A percentile compares a stretch with the other conserved stretches of the same genome.
These are phyloP conservation scores for Stagonosporopsis rhizophila DNA, from an alignment of 2,329 filamentous ascomycete species.

Conservation along the genomic window DNA sequence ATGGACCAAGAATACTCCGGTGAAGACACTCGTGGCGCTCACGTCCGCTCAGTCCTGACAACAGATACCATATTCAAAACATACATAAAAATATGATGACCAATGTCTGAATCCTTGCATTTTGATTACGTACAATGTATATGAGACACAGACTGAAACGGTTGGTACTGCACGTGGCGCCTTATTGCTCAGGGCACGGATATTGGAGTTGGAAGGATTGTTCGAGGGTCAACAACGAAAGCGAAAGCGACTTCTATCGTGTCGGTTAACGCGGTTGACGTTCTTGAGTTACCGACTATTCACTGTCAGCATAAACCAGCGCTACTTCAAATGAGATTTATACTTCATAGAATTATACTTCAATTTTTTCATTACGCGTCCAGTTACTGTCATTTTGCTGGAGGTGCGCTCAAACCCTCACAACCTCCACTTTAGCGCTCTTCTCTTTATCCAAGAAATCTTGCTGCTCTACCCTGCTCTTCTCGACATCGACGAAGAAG, in stretches of 20 bases:
- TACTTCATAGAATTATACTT: neutral
- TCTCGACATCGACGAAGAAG: conserved; percentile 35
- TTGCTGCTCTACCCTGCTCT: conserved; percentile 36
- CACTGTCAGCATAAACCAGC: neutral
- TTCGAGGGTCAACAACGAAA: neutral
- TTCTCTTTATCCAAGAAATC: conserved; percentile 33
- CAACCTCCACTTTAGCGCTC: conserved; percentile 8
- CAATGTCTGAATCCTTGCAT: neutral
- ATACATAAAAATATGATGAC: too few species aligned
- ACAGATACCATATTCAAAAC: too few species aligned
- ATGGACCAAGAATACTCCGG: too few species aligned
- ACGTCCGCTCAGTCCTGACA: too few species aligned
- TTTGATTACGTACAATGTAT: neutral
- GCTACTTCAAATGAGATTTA: neutral
- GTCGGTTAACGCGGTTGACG: too few species aligned
- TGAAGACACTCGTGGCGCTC: too few species aligned
- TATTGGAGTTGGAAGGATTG: neutral
- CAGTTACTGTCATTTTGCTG: neutral
- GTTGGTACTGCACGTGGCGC: neutral
- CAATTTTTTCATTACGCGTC: neutral
- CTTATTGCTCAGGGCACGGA: neutral
- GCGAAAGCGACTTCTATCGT: too few species aligned
- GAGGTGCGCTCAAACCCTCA: neutral
- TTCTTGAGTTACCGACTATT: neutral
- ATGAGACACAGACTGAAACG: neutral